These are phyloP conservation scores for Notholithocarpus densiflorus DNA, from an alignment of 306 rosid species.

Conservation along the genomic window DNA sequence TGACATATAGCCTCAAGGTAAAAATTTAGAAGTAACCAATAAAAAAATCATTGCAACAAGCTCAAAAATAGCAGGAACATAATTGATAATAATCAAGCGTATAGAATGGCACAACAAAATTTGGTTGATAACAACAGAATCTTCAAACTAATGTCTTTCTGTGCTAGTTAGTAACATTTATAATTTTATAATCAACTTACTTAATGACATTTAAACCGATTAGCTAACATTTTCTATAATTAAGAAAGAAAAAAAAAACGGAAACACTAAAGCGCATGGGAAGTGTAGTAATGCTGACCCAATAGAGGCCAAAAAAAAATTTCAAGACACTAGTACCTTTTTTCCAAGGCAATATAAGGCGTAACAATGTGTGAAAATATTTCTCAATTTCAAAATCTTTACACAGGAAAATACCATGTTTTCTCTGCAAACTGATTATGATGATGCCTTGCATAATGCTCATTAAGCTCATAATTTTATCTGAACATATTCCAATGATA, in stretches of 20 bases:
- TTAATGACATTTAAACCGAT: background rate
- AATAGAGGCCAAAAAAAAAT: background rate
- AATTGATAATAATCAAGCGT: background rate
- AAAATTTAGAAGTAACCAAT: background rate
- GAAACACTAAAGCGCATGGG: background rate
- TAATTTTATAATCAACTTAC: background rate
- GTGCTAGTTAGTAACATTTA: background rate
- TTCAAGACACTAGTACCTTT: background rate
- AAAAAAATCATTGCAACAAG: background rate
- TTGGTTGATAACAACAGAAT: background rate
- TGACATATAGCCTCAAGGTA: background rate
- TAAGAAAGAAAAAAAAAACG: background rate
- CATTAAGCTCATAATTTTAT: background rate
- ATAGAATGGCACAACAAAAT: background rate
- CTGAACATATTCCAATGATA: background rate
- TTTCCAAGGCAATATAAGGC: background rate
- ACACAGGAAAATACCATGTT: background rate
- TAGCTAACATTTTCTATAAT: background rate
- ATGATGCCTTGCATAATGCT: background rate
- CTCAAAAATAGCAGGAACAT: background rate
- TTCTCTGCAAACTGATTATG: background rate
- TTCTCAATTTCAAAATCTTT: background rate
- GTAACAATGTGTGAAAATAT: background rate
- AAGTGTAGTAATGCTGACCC: background rate
- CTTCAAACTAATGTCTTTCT: background rate